Base-by-base conservation (phyloP, 306 rosid species). In the Pyrus pyrifolia region DNA sequence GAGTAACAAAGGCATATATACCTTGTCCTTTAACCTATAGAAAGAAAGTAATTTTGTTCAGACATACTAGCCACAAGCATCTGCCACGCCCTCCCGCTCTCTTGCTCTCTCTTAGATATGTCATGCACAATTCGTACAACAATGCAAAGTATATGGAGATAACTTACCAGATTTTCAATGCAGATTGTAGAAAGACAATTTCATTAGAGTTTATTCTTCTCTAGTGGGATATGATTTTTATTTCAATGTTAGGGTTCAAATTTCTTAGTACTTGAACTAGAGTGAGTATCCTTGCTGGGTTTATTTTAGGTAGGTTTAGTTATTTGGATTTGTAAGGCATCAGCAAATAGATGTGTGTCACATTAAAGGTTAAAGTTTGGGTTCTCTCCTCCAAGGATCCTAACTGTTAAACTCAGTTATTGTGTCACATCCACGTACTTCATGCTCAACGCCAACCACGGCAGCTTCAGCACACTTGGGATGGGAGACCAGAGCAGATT, bases 381-480 rank as follows among this genome's bases (percentile, higher is more conserved):
- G 38, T 23, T 27, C 59, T 25, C 35, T 68, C 72, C 52, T 45
- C 71, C 33, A 33, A 68, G 31, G 15, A 17, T 70, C 52, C 52
- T 21, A 31, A 31, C 27, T 55, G 11, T 18, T 71, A 17, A 30
- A 18, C 29, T 40, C 19, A 21, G 44, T 40, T 25, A 27, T 18
- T 3, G 18, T 42, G 44, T 74, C 72, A 71, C 73, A 71, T 64
- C 15, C 49, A 55, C 84, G 77, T 88, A 92, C 99, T 92, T 92
- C 97, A 53, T 96, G 99, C 85, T 92, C 98, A 74, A 95, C 78
- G 57, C 99, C 99, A 52, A 96, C 99, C 75, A 96, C 99, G 14
- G 99, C 99, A 79, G 99, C 99, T 89, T 96, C 99, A 22, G 96
- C 92, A 80, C 99, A 96, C 72, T 88, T 79, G 55, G 93, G 91